Evolutionary conservation across 371 early-diverging fungal species (phyloP).

Genomic region (Apophysomyces variabilis): DNA sequence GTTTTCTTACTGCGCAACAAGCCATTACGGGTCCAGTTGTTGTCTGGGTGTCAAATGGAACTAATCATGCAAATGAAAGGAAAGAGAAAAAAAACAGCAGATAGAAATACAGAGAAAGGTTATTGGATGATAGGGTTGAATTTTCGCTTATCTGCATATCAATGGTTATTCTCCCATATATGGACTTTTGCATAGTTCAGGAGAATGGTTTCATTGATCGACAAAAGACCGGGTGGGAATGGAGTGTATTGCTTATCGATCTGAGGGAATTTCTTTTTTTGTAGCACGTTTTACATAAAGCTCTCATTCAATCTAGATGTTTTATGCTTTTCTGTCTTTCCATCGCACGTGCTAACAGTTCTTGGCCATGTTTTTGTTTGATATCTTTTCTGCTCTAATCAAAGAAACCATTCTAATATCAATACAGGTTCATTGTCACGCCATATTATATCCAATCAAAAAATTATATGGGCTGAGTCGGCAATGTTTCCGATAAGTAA

Average conservation of each 20-base stretch:
- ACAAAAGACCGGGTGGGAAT: slow-evolving; percentile 1
- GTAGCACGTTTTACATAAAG: background rate
- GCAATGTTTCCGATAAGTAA: background rate
- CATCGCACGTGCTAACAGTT: slow-evolving; percentile 1
- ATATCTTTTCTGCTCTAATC: too few relatives aligned
- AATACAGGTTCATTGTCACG: background rate
- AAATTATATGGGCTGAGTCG: slow-evolving; percentile 2
- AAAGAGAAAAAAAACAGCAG: background rate
- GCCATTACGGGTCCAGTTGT: too few relatives aligned
- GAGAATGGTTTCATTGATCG: slow-evolving; percentile 7
- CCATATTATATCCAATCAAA: background rate
- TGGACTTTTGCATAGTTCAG: slow-evolving; percentile 6
- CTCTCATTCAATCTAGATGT: background rate
- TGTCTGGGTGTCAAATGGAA: too few relatives aligned
- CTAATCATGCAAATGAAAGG: too few relatives aligned
- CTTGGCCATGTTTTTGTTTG: slow-evolving; percentile 4
- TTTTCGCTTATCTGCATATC: background rate
- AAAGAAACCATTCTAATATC: too few relatives aligned
- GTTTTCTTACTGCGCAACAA: too few relatives aligned
- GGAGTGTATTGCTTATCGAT: background rate
- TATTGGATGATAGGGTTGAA: background rate
- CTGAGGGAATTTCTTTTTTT: slow-evolving; percentile 2
- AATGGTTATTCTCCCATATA: background rate
- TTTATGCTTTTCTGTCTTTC: background rate
- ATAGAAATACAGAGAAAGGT: background rate